Evolutionary conservation across 441 rosid species (phyloP).

Genomic region (Pelargonium cotyledonis): DNA sequence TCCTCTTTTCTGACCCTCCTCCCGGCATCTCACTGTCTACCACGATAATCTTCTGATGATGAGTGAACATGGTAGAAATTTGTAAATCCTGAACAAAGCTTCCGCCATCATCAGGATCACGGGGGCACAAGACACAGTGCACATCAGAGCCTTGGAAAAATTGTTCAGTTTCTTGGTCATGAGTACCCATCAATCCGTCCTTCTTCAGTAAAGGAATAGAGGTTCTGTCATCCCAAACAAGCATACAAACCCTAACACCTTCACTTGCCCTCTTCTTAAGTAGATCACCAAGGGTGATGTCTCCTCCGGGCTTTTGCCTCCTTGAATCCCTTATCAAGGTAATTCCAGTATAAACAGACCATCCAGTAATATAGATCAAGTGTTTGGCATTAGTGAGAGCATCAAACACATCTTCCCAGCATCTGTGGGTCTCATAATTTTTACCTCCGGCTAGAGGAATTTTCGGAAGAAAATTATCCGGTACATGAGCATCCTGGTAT

Average conservation of each 20-base stretch:
- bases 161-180: constrained; percentile 37
- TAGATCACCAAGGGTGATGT: constrained; percentile 37
- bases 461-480: constrained; percentile 15
- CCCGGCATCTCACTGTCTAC: constrained; percentile 34
- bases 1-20: constrained; percentile 24
- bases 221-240: constrained; percentile 60
- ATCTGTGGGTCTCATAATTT: constrained; percentile 28
- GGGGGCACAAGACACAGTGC: constrained; percentile 42
- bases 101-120: constrained; percentile 29
- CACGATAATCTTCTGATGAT: constrained; percentile 53
- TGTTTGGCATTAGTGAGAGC: constrained; percentile 38
- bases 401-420: constrained; percentile 62
- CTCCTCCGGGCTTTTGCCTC: constrained; percentile 19
- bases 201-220: constrained; percentile 28
- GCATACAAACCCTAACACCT: constrained; percentile 43
- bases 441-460: constrained; percentile 15
- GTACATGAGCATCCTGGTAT: constrained; percentile 56
- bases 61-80: constrained; percentile 40
- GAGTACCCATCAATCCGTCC: constrained; percentile 52
- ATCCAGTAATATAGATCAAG: constrained; percentile 49
- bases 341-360: constrained; percentile 41
- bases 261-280: constrained; percentile 39
- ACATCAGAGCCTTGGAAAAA: constrained; percentile 40
- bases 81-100: constrained; percentile 33
- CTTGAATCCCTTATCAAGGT: constrained; percentile 39